phyloP scores from a whole-genome alignment of 495 filamentous ascomycete species.

The Penicillium soppii region DNA sequence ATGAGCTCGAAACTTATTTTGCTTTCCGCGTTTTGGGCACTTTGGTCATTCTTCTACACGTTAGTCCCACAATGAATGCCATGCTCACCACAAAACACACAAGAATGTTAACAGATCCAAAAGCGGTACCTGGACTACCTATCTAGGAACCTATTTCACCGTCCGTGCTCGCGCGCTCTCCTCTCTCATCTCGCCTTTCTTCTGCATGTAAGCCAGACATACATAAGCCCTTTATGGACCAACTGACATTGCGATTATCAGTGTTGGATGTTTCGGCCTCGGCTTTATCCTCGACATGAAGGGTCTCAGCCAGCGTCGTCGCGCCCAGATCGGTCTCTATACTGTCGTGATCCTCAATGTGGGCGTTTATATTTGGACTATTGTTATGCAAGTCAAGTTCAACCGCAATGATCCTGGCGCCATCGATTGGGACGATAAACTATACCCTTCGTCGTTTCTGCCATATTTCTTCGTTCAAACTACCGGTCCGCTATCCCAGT shows the following conservation, averaged over 20 bases:
- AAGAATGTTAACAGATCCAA: constrained; percentile 4
- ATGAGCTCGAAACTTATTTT: constrained; percentile 28
- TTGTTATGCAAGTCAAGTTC: constrained; percentile 28
- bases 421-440: constrained; percentile 26
- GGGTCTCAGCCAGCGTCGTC: constrained; percentile 25
- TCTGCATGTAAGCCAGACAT: constrained; percentile 29
- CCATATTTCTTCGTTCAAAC: constrained; percentile 36
- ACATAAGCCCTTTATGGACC: background rate
- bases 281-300: constrained; percentile 35
- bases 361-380: constrained; percentile 33
- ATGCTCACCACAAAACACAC: background rate
- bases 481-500: constrained; percentile 29
- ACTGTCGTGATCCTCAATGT: constrained; percentile 29
- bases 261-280: constrained; percentile 32
- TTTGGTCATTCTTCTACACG: constrained; percentile 36
- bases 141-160: constrained; percentile 30
- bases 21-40: constrained; percentile 25
- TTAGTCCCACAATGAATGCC: background rate
- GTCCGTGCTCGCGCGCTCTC: constrained; percentile 31
- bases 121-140: constrained; percentile 30
- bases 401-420: constrained; percentile 22
- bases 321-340: constrained; percentile 29
- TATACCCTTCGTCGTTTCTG: constrained; percentile 27
- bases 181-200: constrained; percentile 31
- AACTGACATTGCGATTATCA: background rate